Conservation (phyloP, 257 asterid genomes). For the Datura wrightii region DNA sequence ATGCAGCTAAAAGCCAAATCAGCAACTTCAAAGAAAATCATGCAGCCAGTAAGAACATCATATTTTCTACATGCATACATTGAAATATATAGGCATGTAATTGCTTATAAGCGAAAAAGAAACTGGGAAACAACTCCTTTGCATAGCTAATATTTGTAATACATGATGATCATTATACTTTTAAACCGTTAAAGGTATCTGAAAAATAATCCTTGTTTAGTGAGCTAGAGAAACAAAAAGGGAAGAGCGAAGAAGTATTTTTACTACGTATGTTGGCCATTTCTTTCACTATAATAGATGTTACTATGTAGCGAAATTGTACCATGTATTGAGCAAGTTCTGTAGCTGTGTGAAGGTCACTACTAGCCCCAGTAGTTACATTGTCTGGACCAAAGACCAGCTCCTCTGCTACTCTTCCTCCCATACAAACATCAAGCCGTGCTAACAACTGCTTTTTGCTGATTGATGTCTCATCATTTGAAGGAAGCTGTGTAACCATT, state of each 20-base stretch:
- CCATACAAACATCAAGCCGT: conserved; percentile 99
- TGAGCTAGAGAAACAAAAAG: neutral
- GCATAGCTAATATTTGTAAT: conserved; percentile 8
- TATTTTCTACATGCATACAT: neutral
- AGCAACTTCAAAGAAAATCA: neutral
- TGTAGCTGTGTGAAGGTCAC: conserved; percentile 86
- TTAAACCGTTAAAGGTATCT: neutral
- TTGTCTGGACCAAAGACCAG: conserved; percentile 89
- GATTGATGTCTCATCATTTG: conserved; percentile 86
- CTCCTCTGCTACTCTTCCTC: conserved; percentile 98
- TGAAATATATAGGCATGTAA: neutral
- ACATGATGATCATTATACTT: neutral
- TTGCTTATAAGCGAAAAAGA: neutral
- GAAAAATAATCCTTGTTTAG: neutral
- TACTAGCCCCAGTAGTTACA: conserved; percentile 94
- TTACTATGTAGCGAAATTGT: conserved; percentile 24
- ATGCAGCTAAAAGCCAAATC: conserved; percentile 18
- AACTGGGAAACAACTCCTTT: conserved; percentile 11
- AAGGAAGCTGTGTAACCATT: conserved; percentile 98
- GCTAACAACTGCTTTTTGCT: conserved; percentile 95
- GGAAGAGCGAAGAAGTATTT: conserved; percentile 20
- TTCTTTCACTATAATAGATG: neutral
- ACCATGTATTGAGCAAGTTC: conserved; percentile 97
- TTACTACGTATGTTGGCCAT: neutral
- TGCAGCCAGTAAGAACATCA: neutral